Evolutionary conservation across 2,329 filamentous ascomycete species (phyloP).

Genomic region (Chrysoporthe austroafricana): DNA sequence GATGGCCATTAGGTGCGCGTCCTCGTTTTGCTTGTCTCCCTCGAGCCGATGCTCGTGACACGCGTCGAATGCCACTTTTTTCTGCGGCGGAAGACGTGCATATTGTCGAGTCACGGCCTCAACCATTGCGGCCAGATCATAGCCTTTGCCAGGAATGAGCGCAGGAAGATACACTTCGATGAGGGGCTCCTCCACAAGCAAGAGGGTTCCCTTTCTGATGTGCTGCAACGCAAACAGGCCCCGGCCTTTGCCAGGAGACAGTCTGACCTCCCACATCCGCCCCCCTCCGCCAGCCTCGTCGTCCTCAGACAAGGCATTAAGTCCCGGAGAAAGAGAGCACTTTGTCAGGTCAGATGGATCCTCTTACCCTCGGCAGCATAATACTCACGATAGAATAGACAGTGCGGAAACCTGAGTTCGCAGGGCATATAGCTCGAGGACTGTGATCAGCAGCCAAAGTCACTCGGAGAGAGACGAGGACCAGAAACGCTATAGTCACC

Average conservation of each 20-base stretch:
- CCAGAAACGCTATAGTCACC: not conserved
- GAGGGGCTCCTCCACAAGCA: conserved; percentile 43
- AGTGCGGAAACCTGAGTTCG: not conserved
- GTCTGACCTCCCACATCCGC: conserved; percentile 41
- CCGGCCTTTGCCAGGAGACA: conserved; percentile 43
- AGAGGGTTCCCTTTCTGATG: conserved; percentile 42
- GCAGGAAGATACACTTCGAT: conserved; percentile 35
- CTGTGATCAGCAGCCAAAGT: not conserved
- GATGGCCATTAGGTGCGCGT: conserved; percentile 33
- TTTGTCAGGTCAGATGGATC: not conserved
- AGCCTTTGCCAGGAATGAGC: conserved; percentile 37
- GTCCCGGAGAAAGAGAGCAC: not conserved
- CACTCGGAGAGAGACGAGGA: not conserved
- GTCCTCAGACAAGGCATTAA: not conserved
- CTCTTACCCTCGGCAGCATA: not conserved
- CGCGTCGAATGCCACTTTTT: conserved; percentile 35
- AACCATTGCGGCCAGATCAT: conserved; percentile 39
- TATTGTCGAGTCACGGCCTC: conserved; percentile 34
- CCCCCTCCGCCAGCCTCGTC: not conserved
- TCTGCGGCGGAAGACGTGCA: conserved; percentile 32
- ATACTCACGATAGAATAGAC: not conserved
- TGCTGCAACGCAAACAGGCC: conserved; percentile 42
- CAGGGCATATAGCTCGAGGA: not conserved
- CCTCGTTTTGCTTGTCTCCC: conserved; percentile 30
- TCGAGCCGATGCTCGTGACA: conserved; percentile 33